Base-by-base conservation (phyloP, 306 rosid genomes). In the Styphnolobium japonicum region DNA sequence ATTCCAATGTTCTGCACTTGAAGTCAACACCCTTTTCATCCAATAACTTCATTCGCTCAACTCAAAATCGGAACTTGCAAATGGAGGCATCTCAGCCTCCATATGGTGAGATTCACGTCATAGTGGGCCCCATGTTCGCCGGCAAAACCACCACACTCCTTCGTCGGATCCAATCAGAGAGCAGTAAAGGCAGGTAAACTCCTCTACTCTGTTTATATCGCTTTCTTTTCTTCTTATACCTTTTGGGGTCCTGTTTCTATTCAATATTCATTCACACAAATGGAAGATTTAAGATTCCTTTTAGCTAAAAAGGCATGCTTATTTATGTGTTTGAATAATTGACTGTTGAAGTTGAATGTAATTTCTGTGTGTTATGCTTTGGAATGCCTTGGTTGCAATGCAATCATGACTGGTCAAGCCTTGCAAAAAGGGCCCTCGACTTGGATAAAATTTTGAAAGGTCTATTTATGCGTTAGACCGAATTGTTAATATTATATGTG, bases 71-170 rank as follows among this genome's bases (percentile, higher is more conserved):
- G 76, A 75, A 40, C 63, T 7, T 79, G 58, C 89, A 85, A 53
- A 75, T 64, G 49, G 88, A n/a, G n/a, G n/a, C n/a, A n/a, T n/a
- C n/a, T n/a, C n/a, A n/a, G n/a, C n/a, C n/a, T n/a, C n/a, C n/a
- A n/a, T n/a, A n/a, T n/a, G n/a, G 98, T 39, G 93, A 95, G 86
- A 83, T 93, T 84, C 98, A 95, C 78, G 96, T 93, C 51, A 85
- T 95, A 27, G 85, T 93, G 52, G 98, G 99, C 5, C 98, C 99
- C 27, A 93, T 95, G 98, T 95, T 93, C 75, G 96, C 98, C 25
- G 98, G 99, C 25, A 93, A 95, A 73, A 87, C 98, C 15, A 90
- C 97, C 60, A 74, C 93, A 0, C 99, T 95, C 71, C 94, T 95
- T 60, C 92, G 87, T 0, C 90, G 92, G 62, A 82, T 95, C 80